A percentile compares a stretch with the other conserved stretches of the same genome.
These are phyloP conservation scores for Phytopythium aichiense DNA, from an alignment of 352 stramenopile species.

Conservation along the genomic window DNA sequence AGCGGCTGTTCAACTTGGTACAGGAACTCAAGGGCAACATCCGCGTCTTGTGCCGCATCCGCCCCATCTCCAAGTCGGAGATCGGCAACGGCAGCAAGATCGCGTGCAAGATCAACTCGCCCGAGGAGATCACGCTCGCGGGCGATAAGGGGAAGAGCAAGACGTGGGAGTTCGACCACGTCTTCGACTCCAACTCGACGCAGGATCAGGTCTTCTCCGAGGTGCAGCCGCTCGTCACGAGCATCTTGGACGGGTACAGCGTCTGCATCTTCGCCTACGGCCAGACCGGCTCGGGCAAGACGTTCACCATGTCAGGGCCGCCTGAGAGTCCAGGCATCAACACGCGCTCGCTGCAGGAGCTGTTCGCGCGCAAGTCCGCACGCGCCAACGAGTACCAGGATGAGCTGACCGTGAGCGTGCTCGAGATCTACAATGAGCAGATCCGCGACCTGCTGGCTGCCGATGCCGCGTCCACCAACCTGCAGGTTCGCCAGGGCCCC, in stretches of 20 bases:
- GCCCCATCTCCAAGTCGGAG: constrained; percentile 87
- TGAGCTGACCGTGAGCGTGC: constrained; percentile 87
- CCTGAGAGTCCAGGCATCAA: constrained; percentile 78
- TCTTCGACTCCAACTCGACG: constrained; percentile 75
- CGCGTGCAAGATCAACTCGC: constrained; percentile 73
- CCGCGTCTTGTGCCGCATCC: constrained; percentile 95
- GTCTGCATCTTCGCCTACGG: constrained; percentile 91
- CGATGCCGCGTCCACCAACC: constrained; percentile 71
- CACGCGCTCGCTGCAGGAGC: constrained; percentile 73
- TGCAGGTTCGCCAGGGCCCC: constrained; percentile 77
- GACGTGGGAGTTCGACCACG: constrained; percentile 81
- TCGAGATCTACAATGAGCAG: constrained; percentile 98
- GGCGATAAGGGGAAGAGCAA: constrained; percentile 87
- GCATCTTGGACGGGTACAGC: constrained; percentile 84
- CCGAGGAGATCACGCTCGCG: constrained; percentile 72
- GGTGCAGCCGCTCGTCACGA: constrained; percentile 77
- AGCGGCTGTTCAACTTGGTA: constrained; percentile 94
- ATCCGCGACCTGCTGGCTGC: constrained; percentile 91
- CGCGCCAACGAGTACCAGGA: constrained; percentile 78
- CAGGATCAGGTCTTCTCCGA: constrained; percentile 80
- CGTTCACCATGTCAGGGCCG: constrained; percentile 78
- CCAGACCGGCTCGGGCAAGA: constrained; percentile 87
- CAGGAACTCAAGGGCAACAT: constrained; percentile 97
- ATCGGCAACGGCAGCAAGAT: constrained; percentile 67
- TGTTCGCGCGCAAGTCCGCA: constrained; percentile 71